Percentiles rank a stretch among this genome's conserved stretches.
Conservation (phyloP, 2,329 filamentous ascomycete species). For the Exutisphaerella laricina region DNA sequence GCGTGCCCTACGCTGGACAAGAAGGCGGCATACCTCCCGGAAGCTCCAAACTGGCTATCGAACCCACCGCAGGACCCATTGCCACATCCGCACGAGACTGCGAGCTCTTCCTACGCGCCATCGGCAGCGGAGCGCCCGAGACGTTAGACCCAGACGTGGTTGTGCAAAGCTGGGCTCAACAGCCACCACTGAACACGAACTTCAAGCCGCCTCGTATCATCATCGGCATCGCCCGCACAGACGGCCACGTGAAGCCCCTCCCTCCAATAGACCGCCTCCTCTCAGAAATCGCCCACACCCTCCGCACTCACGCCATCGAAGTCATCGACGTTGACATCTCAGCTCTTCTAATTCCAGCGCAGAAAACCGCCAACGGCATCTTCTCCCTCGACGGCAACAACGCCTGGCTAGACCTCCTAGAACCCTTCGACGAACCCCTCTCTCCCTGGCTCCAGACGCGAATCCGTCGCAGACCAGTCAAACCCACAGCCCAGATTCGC, state of each 20-base stretch:
- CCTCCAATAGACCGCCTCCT: constrained; percentile 47
- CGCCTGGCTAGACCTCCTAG: constrained; percentile 53
- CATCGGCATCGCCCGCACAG: constrained; percentile 47
- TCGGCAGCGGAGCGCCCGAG: constrained; percentile 51
- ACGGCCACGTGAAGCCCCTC: constrained; percentile 48
- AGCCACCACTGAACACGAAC: constrained; percentile 20
- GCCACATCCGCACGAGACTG: constrained; percentile 46
- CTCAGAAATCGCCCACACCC: constrained; percentile 39
- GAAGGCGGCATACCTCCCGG: constrained; percentile 44
- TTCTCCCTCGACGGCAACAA: constrained; percentile 55
- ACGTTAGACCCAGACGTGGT: constrained; percentile 41
- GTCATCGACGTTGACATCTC: constrained; percentile 55
- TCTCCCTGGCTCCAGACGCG: constrained; percentile 55
- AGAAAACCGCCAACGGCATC: constrained; percentile 53
- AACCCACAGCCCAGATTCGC: constrained; percentile 45
- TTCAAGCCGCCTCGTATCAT: constrained; percentile 39
- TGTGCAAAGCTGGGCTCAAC: constrained; percentile 36
- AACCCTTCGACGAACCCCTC: constrained; percentile 51
- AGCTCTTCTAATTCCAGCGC: constrained; percentile 48
- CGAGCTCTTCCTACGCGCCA: constrained; percentile 49
- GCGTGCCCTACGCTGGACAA: constrained; percentile 51
- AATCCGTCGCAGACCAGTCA: constrained; percentile 45
- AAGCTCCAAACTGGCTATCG: constrained; percentile 42
- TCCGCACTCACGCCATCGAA: constrained; percentile 42
- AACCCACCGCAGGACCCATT: constrained; percentile 44